Evolutionary conservation across 2,329 filamentous ascomycete species (phyloP), one percentile per base, ranked within the genome.

Genomic region (Phaeoacremonium minimum): DNA sequence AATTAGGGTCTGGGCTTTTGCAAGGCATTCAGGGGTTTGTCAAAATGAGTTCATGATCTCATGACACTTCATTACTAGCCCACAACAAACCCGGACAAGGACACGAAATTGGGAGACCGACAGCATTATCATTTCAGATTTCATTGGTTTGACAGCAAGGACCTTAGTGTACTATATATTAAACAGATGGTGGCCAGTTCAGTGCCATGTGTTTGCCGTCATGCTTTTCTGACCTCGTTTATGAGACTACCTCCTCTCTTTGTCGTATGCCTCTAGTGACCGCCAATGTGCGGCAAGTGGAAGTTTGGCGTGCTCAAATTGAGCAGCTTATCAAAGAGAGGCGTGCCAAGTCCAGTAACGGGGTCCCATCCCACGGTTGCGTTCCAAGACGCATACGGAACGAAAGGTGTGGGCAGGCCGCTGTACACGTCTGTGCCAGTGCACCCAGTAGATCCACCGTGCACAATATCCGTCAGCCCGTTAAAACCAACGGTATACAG

Each of bases 351-450:
- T 3, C 53, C 56, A 6, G 54, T 59, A 6, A 53, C 54, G 0
- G 56, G 55, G 32, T 58, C 56, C 56, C 56, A 60, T 4, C 56
- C 55, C 1, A 28, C 35, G 3, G 56, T 58, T 6, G 56, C 55
- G 29, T 60, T 57, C 52, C 52, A 58, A 16, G 30, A 17, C 3
- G 45, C 46, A 6, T 37, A 35, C 2, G 37, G 28, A 35, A 20
- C 28, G 11, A 15, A 29, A 30, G 29, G 18, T 15, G 37, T 39
- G n/a, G 34, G 26, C 26, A 33, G 45, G 37, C 18, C 39, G 31
- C 15, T 17, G 15, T 11, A 36, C 34, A 16, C 30, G 14, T 32
- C 32, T 15, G 17, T 30, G 14, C 42, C 45, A 1, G 26, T 31
- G 35, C 57, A 59, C 5, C 57, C 57, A 1, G 30, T 19, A 17